Conservation (phyloP, 495 filamentous ascomycete species). For the Aspergillus cavernicola region DNA sequence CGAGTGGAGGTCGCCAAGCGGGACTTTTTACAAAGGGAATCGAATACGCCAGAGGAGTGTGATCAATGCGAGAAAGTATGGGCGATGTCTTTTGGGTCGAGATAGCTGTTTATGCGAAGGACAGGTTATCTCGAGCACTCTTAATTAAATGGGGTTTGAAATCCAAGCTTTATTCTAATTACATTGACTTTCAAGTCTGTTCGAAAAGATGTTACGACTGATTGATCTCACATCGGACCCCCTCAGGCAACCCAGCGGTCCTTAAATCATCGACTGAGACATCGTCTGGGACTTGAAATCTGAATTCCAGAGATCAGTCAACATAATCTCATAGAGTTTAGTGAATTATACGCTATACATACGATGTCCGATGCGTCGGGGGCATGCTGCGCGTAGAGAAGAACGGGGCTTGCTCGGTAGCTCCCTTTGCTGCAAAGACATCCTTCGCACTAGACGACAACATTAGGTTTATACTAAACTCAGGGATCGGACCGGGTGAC, state of each 20-base stretch:
- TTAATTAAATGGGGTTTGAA: too few species aligned
- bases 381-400: slow-evolving; percentile 17
- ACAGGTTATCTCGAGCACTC: too few species aligned
- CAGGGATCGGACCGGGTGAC: too few species aligned
- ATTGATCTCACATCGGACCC: slow-evolving; percentile 12
- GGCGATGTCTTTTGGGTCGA: background rate
- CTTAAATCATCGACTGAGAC: slow-evolving; percentile 14
- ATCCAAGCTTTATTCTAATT: too few species aligned
- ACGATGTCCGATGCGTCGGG: slow-evolving; percentile 16
- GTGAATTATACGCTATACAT: background rate
- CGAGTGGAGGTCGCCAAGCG: background rate
- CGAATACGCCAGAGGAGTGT: slow-evolving; percentile 6
- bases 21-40: background rate
- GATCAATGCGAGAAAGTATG: background rate
- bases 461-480: background rate
- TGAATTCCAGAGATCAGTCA: background rate
- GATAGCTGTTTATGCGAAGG: too few species aligned
- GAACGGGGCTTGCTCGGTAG: slow-evolving; percentile 12
- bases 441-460: slow-evolving; percentile 1
- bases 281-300: slow-evolving; percentile 4
- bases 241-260: slow-evolving; percentile 10
- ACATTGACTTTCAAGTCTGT: too few species aligned
- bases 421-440: slow-evolving; percentile 5
- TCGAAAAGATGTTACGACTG: too few species aligned
- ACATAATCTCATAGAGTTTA: background rate